phyloP scores from a whole-genome alignment of 148 eudicot genomes.

The Heliosperma pusillum region DNA sequence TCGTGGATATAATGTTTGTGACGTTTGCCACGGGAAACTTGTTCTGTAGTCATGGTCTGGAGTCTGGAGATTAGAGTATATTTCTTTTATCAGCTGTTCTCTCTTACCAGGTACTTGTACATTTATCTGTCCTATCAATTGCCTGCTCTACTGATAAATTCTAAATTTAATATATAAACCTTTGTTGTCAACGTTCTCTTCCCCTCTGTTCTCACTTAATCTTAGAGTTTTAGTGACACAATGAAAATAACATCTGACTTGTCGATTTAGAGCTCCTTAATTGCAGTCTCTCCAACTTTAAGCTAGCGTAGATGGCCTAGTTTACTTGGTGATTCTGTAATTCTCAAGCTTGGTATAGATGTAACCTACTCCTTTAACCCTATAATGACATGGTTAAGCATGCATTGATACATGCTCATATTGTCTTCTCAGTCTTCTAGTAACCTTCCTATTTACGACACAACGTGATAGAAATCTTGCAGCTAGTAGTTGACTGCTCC shows the following conservation, averaged over 20 bases:
- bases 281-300: neutral
- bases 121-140: neutral
- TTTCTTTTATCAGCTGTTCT: constrained; percentile 2
- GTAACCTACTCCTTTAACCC: neutral
- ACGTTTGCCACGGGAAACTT: constrained; percentile 55
- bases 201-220: neutral
- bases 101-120: constrained; percentile 17
- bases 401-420: neutral
- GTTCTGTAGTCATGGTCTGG: constrained; percentile 20
- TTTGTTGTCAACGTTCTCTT: neutral
- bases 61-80: neutral
- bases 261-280: constrained; percentile 3
- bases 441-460: neutral
- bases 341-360: neutral
- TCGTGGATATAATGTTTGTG: constrained; percentile 60
- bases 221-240: neutral
- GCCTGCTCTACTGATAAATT: neutral
- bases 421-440: neutral
- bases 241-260: neutral
- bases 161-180: neutral
- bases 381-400: neutral
- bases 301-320: neutral
- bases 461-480: neutral
- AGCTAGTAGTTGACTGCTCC: neutral
- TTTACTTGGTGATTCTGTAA: neutral